These are phyloP conservation scores for Rosa rugosa DNA, from an alignment of 306 rosid species.

Conservation along the genomic window DNA sequence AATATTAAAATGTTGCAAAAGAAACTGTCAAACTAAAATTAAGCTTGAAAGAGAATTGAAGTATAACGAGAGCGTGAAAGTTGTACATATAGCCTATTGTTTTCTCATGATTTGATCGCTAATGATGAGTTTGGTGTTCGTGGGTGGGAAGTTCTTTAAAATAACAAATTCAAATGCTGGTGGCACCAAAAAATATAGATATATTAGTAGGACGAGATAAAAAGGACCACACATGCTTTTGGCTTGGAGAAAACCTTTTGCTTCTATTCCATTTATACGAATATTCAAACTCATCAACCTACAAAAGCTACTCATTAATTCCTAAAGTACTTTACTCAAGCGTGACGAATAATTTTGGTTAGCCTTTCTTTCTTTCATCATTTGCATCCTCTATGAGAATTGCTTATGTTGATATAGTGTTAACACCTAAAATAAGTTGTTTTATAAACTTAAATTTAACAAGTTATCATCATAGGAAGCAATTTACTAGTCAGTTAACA, in stretches of 20 bases:
- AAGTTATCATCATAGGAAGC: neutral
- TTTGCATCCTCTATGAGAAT: neutral
- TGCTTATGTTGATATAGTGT: neutral
- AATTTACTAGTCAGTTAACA: no score
- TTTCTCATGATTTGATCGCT: constrained; percentile 24
- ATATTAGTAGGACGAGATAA: constrained; percentile 8
- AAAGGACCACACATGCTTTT: constrained; percentile 12
- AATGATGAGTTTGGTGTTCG: constrained; percentile 30
- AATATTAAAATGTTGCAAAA: neutral
- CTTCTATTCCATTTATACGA: constrained; percentile 18
- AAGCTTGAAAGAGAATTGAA: constrained; percentile 15
- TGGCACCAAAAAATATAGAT: constrained; percentile 20
- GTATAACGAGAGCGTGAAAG: constrained; percentile 9
- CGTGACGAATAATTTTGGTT: constrained; percentile 18
- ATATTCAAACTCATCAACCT: constrained; percentile 35
- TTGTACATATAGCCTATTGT: constrained; percentile 17
- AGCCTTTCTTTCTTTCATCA: neutral
- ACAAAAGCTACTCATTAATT: constrained; percentile 27
- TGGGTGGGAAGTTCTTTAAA: constrained; percentile 21
- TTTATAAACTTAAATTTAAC: neutral
- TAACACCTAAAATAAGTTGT: neutral
- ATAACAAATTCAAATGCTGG: constrained; percentile 27
- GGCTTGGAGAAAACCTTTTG: constrained; percentile 8
- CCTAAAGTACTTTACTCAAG: constrained; percentile 24
- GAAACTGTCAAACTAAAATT: constrained; percentile 2